These are phyloP conservation scores for Cyclotella cryptica DNA, from an alignment of 108 stramenopile species.

Conservation along the genomic window DNA sequence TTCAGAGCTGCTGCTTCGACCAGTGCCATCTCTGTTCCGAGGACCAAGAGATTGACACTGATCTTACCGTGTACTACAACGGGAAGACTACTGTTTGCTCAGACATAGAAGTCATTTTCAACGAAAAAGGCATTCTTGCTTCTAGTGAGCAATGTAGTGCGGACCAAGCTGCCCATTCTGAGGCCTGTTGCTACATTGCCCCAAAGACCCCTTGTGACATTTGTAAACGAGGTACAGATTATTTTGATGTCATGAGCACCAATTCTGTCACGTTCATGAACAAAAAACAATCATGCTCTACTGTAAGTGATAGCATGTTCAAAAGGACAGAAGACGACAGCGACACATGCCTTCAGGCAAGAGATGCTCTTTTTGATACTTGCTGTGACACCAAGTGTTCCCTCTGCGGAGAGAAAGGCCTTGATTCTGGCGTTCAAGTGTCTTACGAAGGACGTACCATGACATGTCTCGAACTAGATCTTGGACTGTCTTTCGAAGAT, in stretches of 20 bases:
- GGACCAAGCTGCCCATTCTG: constrained; percentile 14
- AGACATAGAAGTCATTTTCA: constrained; percentile 38
- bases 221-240: constrained; percentile 38
- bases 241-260: constrained; percentile 50
- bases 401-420: constrained; percentile 45
- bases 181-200: constrained; percentile 36
- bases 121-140: constrained; percentile 44
- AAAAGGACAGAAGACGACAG: constrained; percentile 41
- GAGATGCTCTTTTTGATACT: constrained; percentile 34
- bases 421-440: constrained; percentile 52
- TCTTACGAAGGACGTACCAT: constrained; percentile 48
- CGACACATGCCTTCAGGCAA: constrained; percentile 31
- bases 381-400: constrained; percentile 54
- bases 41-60: constrained; percentile 38
- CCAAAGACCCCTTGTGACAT: constrained; percentile 41
- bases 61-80: constrained; percentile 45
- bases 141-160: constrained; percentile 39
- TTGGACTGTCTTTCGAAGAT: constrained; percentile 35
- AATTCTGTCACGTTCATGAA: constrained; percentile 38
- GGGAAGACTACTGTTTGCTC: constrained; percentile 47
- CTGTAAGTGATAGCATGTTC: constrained; percentile 35
- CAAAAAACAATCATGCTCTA: constrained; percentile 39
- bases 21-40: constrained; percentile 48
- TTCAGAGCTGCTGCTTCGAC: constrained; percentile 48
- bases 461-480: constrained; percentile 54